phyloP scores from a whole-genome alignment of 345 rosid genomes.

The Gossypium ekmanianum region DNA sequence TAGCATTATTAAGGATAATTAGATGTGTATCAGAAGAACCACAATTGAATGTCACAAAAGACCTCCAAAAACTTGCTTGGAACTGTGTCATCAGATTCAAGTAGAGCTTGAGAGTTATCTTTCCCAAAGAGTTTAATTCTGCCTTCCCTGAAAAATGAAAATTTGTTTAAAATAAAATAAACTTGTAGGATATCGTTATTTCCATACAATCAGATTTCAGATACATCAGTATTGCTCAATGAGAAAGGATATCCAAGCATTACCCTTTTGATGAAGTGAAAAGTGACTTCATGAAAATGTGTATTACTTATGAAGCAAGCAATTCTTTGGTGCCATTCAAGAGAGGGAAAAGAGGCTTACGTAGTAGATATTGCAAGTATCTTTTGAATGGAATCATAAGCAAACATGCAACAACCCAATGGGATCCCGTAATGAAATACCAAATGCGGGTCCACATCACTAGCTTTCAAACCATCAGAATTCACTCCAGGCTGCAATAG shows the following conservation, averaged over 20 bases:
- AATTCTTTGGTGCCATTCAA: neutral
- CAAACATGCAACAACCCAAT: slow-evolving; percentile 56
- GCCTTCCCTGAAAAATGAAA: slow-evolving; percentile 55
- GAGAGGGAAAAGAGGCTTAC: slow-evolving; percentile 34
- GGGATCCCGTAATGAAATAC: slow-evolving; percentile 85
- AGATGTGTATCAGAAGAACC: neutral
- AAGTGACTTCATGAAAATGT: neutral
- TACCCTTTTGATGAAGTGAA: neutral
- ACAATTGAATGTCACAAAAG: slow-evolving; percentile 15
- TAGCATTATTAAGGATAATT: slow-evolving; percentile 4
- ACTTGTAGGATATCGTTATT: neutral
- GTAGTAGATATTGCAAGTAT: slow-evolving; percentile 70
- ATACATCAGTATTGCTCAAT: neutral
- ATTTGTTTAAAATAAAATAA: neutral
- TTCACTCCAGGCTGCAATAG: slow-evolving; percentile 59
- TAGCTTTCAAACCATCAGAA: slow-evolving; percentile 53
- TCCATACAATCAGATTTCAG: neutral
- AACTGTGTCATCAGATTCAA: slow-evolving; percentile 54
- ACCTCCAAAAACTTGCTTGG: slow-evolving; percentile 81
- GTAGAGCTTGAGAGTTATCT: slow-evolving; percentile 62
- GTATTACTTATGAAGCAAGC: neutral
- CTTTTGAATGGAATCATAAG: slow-evolving; percentile 63
- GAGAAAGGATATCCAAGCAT: neutral
- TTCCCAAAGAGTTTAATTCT: slow-evolving; percentile 75
- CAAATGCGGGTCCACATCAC: slow-evolving; percentile 73